Evolutionary conservation across 441 rosid species (phyloP), one percentile per base, ranked within the genome.

Genomic region (Jatropha podagrica): DNA sequence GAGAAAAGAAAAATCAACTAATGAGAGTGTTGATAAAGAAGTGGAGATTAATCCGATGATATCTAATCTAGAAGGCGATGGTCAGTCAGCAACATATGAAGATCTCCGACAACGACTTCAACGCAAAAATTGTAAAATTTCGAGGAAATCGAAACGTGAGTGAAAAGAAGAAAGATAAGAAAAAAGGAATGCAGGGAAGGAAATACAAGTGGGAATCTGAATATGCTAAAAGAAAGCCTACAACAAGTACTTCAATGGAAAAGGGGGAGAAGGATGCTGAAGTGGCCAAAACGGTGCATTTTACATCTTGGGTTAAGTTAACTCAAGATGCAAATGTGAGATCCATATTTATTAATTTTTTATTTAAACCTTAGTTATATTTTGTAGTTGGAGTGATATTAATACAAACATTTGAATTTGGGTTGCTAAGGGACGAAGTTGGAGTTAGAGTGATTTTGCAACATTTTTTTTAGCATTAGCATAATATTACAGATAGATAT

Each of bases 31-130:
- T 23, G 83, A 69, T 9, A 85, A 79, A 65, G 86, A 75, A 58
- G 84, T 56, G 17, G 82, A 84, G 64, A 55, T 75, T 42, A 81
- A 79, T 74, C 82, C 86, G 69, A 78, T 65, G 71, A 56, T 77
- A 71, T 56, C 81, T 48, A 85, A 81, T 74, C 32, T 80, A 3
- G 84, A 78, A 77, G 87, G 76, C 13, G 86, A 81, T 69, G 86
- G 80, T 18, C 68, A 73, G 13, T 85, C 88, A 0, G 86, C 86
- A n/a, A 85, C 96, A 0, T 91, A 90, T 66, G 97, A 94, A 72
- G 98, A 94, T 76, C 90, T 94, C 60, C 83, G 89, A 77, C 85
- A 87, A 68, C 85, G 93, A 67, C 86, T 87, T 55, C 91, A 73
- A 71, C 81, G 83, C 61, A 91, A 86, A 76, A 23, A 23, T 92